Percentiles rank a stretch among this genome's conserved stretches.
Conservation (phyloP, 352 stramenopile genomes). For the Phytophthora palmivora region DNA sequence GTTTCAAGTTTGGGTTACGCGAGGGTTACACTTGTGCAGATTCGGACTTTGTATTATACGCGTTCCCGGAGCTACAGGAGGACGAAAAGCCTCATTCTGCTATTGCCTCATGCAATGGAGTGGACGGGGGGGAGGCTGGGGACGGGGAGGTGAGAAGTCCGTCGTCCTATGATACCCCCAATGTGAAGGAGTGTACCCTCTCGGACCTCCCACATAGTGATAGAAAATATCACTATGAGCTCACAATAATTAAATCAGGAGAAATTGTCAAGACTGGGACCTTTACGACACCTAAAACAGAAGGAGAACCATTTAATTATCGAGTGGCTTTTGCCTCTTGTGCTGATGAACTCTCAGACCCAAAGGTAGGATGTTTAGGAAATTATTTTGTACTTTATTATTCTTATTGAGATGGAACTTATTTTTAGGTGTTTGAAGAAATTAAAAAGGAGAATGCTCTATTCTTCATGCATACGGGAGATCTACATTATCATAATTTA, state of each 20-base stretch:
- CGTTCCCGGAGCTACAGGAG: constrained; percentile 50
- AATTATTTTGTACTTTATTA: constrained; percentile 12
- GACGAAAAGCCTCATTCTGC: constrained; percentile 59
- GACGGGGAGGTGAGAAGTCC: constrained; percentile 37
- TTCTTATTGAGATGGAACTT: constrained; percentile 23
- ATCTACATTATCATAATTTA: constrained; percentile 90
- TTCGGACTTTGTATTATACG: constrained; percentile 64
- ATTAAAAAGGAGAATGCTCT: no score
- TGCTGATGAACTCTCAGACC: constrained; percentile 82
- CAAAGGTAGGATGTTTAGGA: constrained; percentile 36
- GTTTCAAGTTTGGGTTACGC: constrained; percentile 77
- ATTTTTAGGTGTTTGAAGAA: no score
- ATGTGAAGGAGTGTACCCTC: constrained; percentile 59
- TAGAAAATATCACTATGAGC: constrained; percentile 67
- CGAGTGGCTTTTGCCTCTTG: constrained; percentile 84
- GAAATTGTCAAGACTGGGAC: constrained; percentile 45
- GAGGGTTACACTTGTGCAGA: constrained; percentile 55
- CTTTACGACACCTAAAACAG: constrained; percentile 56
- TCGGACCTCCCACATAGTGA: constrained; percentile 53
- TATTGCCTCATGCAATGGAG: constrained; percentile 42
- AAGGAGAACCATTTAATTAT: constrained; percentile 66
- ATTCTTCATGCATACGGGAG: constrained; percentile 88
- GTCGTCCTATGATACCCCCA: constrained; percentile 33
- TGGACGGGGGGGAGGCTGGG: constrained; percentile 36
- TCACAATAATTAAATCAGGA: constrained; percentile 46